A percentile compares a stretch with the other conserved stretches of the same genome.
These are phyloP conservation scores for Nakazawaea ambrosiae DNA, from an alignment of 805 yeast species.

Conservation along the genomic window DNA sequence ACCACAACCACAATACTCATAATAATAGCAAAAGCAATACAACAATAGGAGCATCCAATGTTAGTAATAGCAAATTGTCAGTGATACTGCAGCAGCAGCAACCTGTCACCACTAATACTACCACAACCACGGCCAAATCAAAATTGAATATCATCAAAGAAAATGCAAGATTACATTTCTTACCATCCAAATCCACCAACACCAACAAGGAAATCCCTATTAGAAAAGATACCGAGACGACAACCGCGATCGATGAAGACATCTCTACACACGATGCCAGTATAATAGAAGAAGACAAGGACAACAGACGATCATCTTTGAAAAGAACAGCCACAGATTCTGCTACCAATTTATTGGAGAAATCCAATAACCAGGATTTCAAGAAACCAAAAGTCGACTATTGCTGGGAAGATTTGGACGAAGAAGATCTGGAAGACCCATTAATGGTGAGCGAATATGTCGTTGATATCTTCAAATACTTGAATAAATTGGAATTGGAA, in stretches of 20 bases:
- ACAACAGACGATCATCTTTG: constrained; percentile 20
- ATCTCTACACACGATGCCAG: neutral
- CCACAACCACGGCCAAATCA: too few species aligned
- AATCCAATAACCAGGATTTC: constrained; percentile 20
- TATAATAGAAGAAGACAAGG: neutral
- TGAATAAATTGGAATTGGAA: constrained; percentile 62
- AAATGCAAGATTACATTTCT: constrained; percentile 3
- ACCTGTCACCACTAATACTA: too few species aligned
- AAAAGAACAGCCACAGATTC: constrained; percentile 54
- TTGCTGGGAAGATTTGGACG: constrained; percentile 69
- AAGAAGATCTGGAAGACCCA: constrained; percentile 63
- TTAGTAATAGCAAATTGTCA: too few species aligned
- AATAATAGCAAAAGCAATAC: neutral
- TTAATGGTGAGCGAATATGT: constrained; percentile 93
- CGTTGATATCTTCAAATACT: constrained; percentile 74
- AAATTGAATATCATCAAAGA: constrained; percentile 8
- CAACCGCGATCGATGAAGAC: neutral
- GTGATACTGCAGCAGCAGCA: too few species aligned
- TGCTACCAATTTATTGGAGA: constrained; percentile 30
- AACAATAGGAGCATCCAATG: neutral
- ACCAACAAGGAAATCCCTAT: constrained; percentile 5
- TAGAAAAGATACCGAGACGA: neutral
- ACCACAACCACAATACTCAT: too few species aligned
- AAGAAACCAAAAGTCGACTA: constrained; percentile 32
- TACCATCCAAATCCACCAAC: constrained; percentile 1